These are phyloP conservation scores for Ramalina intermedia DNA, from an alignment of 495 filamentous ascomycete genomes.

Conservation along the genomic window DNA sequence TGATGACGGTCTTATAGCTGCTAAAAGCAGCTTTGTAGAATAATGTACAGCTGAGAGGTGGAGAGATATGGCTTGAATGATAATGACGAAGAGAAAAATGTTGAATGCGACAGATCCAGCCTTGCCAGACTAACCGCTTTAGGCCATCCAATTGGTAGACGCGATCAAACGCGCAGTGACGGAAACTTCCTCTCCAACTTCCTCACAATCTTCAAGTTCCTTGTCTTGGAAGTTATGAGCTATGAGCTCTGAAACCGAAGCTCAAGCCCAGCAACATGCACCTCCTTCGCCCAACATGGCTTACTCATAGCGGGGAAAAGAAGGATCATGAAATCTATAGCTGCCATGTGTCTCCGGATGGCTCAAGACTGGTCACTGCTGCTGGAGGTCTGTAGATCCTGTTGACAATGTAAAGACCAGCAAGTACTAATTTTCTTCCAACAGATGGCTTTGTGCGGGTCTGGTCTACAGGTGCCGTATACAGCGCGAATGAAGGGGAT, in stretches of 20 bases:
- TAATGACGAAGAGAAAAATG: neutral
- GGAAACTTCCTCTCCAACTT: neutral
- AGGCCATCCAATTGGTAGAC: neutral
- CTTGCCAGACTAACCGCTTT: too few relatives aligned
- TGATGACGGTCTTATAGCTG: too few relatives aligned
- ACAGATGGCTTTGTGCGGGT: conserved; percentile 96
- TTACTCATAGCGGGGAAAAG: conserved; percentile 82
- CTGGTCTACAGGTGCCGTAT: conserved; percentile 91
- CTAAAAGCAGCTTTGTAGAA: too few relatives aligned
- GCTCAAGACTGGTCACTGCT: conserved; percentile 76
- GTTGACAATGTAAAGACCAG: too few relatives aligned
- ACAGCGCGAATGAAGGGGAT: conserved; percentile 52
- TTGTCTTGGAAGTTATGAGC: neutral
- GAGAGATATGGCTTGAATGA: neutral
- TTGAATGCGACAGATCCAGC: too few relatives aligned
- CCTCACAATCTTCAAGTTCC: neutral
- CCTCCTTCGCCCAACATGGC: conserved; percentile 87
- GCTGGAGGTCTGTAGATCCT: too few relatives aligned
- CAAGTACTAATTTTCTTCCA: too few relatives aligned
- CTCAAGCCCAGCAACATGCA: conserved; percentile 41
- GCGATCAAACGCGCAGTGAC: neutral
- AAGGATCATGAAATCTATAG: conserved; percentile 97
- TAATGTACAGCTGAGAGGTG: too few relatives aligned
- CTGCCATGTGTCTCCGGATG: conserved; percentile 92
- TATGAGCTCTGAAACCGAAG: neutral